Percentiles rank a stretch among this genome's conserved stretches.
phyloP scores from a whole-genome alignment of 257 asterid genomes.

The Nicotiana sylvestris region DNA sequence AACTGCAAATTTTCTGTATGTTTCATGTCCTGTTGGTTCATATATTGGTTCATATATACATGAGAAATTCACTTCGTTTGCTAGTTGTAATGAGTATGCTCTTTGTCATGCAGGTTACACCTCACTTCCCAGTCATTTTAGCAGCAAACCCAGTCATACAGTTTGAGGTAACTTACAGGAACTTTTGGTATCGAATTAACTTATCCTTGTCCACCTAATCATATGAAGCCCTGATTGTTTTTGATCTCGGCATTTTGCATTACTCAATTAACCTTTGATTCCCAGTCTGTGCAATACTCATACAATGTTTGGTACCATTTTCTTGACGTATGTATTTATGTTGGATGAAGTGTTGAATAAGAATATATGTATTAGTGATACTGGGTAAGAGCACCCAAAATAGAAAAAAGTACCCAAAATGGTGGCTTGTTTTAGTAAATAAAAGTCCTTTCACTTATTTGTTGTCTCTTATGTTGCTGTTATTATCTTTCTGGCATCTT shows the following conservation, averaged over 20 bases:
- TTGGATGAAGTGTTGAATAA: not conserved
- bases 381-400: conserved; percentile 8
- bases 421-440: not conserved
- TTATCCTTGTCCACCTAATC: not conserved
- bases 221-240: not conserved
- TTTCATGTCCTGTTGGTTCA: not conserved
- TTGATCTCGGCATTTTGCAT: not conserved
- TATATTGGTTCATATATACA: not conserved
- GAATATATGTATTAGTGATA: not conserved
- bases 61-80: not conserved
- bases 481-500: no score
- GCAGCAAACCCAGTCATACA: conserved; percentile 76
- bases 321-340: not conserved
- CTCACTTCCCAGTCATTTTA: conserved; percentile 67
- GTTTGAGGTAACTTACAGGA: conserved; percentile 58
- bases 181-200: not conserved
- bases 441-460: not conserved
- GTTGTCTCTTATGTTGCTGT: no score
- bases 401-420: not conserved
- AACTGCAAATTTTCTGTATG: not conserved
- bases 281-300: not conserved
- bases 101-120: conserved; percentile 67
- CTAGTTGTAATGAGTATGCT: conserved; percentile 18
- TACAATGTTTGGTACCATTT: conserved; percentile 1
- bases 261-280: not conserved